These are phyloP conservation scores for Trametes hirsuta DNA, from an alignment of 1,284 basidiomycete genomes.

Conservation along the genomic window DNA sequence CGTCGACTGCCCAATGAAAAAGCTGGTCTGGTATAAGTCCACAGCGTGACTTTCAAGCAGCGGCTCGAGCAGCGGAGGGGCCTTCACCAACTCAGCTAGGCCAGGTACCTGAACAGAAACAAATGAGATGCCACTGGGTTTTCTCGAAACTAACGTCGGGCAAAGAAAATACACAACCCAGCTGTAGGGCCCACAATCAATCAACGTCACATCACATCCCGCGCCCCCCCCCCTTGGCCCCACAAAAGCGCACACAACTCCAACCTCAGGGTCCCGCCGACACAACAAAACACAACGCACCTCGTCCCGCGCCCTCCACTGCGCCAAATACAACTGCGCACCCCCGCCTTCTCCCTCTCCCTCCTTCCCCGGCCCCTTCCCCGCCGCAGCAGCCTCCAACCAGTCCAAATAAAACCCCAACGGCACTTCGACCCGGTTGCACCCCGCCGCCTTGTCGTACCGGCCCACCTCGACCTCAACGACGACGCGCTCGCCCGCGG, in stretches of 20 bases:
- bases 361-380: neutral
- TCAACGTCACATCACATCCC: too few relatives aligned
- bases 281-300: constrained; percentile 5
- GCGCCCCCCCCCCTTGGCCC: too few relatives aligned
- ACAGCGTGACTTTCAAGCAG: constrained; percentile 15
- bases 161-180: too few relatives aligned
- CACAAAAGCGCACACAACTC: neutral
- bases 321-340: constrained; percentile 31
- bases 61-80: constrained; percentile 18
- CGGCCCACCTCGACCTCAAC: constrained; percentile 33
- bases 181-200: too few relatives aligned
- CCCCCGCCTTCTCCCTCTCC: neutral
- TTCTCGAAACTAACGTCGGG: too few relatives aligned
- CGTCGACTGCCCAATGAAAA: constrained; percentile 30
- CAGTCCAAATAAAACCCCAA: constrained; percentile 30
- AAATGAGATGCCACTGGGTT: neutral
- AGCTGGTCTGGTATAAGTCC: constrained; percentile 32
- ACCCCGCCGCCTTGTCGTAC: constrained; percentile 18
- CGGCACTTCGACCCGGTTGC: constrained; percentile 24
- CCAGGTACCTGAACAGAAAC: constrained; percentile 16
- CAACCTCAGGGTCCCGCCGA: neutral
- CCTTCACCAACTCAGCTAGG: constrained; percentile 11
- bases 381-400: constrained; percentile 6
- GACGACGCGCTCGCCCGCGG: constrained; percentile 23
- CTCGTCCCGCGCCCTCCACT: constrained; percentile 31